Percentiles rank a stretch among this genome's conserved stretches.
These are phyloP conservation scores for Cryptosporidium tyzzeri DNA, from an alignment of 169 alveolate species.

Conservation along the genomic window DNA sequence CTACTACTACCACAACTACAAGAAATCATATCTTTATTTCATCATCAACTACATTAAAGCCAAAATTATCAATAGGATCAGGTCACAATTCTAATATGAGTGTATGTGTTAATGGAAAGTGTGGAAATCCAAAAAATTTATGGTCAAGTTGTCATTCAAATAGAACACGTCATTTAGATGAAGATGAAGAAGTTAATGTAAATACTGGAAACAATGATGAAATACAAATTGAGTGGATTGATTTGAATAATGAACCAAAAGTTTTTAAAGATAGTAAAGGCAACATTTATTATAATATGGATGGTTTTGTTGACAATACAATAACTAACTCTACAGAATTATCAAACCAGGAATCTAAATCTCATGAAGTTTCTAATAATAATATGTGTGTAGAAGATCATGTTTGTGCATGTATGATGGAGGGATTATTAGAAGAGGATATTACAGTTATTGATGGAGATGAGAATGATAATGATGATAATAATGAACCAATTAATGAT, in stretches of 20 bases:
- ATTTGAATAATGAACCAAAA: neutral
- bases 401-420: conserved; percentile 20
- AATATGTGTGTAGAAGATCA: conserved; percentile 3
- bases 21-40: neutral
- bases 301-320: conserved; percentile 18
- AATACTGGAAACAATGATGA: neutral
- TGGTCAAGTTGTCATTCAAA: conserved; percentile 33
- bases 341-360: neutral
- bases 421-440: conserved; percentile 28
- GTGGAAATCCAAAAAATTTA: conserved; percentile 9
- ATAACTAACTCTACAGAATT: neutral
- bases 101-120: conserved; percentile 36
- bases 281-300: conserved; percentile 2
- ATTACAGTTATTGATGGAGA: conserved; percentile 46
- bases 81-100: neutral
- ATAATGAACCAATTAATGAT: neutral
- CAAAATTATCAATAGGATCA: conserved; percentile 12
- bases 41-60: neutral
- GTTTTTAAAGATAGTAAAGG: neutral
- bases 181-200: neutral
- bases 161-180: conserved; percentile 20
- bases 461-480: neutral
- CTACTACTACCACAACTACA: neutral
- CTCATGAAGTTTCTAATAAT: neutral
- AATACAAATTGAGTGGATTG: conserved; percentile 55